Percentiles rank a stretch among this genome's conserved stretches.
phyloP scores from a whole-genome alignment of 208 protist genomes.

The Naegleria fowleri region DNA sequence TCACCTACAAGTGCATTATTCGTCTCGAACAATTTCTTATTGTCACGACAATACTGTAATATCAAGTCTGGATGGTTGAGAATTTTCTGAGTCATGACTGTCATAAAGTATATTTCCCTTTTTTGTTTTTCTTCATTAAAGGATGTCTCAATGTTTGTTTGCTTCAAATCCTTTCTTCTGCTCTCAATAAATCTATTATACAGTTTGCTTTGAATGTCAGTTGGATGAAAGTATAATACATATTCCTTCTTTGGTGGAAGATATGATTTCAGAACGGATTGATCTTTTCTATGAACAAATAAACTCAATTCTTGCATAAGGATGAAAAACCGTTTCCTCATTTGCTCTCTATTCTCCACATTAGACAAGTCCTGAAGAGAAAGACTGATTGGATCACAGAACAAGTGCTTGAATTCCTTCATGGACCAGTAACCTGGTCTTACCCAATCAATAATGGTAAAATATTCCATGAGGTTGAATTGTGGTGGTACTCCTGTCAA shows the following conservation, averaged over 20 bases:
- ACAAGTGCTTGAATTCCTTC: slow-evolving; percentile 31
- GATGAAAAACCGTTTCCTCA: slow-evolving; percentile 21
- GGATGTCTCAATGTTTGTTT: too few relatives aligned
- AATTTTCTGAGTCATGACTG: slow-evolving; percentile 33
- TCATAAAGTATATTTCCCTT: slow-evolving; percentile 33
- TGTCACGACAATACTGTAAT: background rate
- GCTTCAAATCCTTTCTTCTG: background rate
- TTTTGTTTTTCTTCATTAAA: background rate
- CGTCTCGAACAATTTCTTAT: background rate
- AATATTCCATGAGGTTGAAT: slow-evolving; percentile 78
- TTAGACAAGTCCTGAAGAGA: background rate
- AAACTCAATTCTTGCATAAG: slow-evolving; percentile 21
- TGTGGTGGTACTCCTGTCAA: slow-evolving; percentile 78
- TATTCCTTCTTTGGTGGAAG: slow-evolving; percentile 35
- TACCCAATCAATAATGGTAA: slow-evolving; percentile 66
- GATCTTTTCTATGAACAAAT: slow-evolving; percentile 36
- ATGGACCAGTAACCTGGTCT: slow-evolving; percentile 25
- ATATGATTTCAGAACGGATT: slow-evolving; percentile 28
- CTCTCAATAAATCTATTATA: slow-evolving; percentile 27
- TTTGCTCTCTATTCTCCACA: background rate
- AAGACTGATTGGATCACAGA: slow-evolving; percentile 21
- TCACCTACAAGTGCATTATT: background rate
- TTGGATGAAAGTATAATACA: slow-evolving; percentile 28
- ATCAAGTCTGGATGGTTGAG: slow-evolving; percentile 34
- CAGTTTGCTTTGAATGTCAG: slow-evolving; percentile 4